A percentile compares a stretch with the other conserved stretches of the same genome.
These are phyloP conservation scores for Mycena chlorophos DNA, from an alignment of 768 basidiomycete genomes.

Conservation along the genomic window DNA sequence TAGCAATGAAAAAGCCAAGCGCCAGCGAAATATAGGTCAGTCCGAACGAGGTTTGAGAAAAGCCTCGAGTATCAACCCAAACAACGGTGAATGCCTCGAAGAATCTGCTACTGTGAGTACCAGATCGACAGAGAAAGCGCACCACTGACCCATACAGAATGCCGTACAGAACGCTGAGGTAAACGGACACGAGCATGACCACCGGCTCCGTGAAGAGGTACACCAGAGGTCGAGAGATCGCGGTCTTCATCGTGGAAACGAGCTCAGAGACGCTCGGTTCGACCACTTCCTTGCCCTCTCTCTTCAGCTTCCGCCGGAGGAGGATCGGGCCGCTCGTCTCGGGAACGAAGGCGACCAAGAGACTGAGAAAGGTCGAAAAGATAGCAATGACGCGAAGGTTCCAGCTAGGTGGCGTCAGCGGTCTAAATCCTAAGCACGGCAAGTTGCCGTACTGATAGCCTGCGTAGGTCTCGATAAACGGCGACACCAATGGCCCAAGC, in stretches of 20 bases:
- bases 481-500: background rate
- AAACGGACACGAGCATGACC: slow-evolving; percentile 20
- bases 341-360: background rate
- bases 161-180: slow-evolving; percentile 16
- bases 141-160: slow-evolving; percentile 22
- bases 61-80: slow-evolving; percentile 16
- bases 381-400: slow-evolving; percentile 1
- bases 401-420: background rate
- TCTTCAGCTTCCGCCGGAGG: background rate
- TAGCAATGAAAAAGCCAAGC: slow-evolving; percentile 15
- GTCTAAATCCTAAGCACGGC: background rate
- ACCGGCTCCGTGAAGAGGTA: slow-evolving; percentile 16
- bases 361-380: background rate
- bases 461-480: background rate
- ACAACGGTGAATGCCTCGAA: slow-evolving; percentile 19
- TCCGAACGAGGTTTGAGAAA: slow-evolving; percentile 14
- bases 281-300: background rate
- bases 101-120: too few relatives aligned
- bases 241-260: background rate
- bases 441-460: background rate
- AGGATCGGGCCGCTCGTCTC: background rate
- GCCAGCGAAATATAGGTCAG: slow-evolving; percentile 20
- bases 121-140: too few relatives aligned
- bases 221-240: background rate
- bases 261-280: background rate